These are phyloP conservation scores for Scolecobasidium constrictum DNA, from an alignment of 2,329 filamentous ascomycete species.

Conservation along the genomic window DNA sequence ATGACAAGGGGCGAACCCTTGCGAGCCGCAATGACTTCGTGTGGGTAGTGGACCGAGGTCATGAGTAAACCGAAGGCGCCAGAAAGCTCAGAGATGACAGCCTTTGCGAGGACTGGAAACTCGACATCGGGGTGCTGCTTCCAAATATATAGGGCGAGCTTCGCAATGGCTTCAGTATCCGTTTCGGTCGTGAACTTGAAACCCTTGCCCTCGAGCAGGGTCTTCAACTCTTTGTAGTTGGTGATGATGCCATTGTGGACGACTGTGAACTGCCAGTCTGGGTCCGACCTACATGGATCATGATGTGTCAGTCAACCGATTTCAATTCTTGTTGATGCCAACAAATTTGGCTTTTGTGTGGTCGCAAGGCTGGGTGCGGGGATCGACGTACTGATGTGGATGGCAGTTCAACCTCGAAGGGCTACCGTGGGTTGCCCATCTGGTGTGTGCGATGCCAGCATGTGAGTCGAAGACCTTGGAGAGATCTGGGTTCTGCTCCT, in stretches of 20 bases:
- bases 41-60: slow-evolving; percentile 97
- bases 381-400: slow-evolving; percentile 72
- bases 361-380: too few relatives aligned
- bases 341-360: too few relatives aligned
- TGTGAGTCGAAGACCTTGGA: slow-evolving; percentile 96
- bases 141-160: slow-evolving; percentile 96
- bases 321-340: too few relatives aligned
- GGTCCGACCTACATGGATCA: slow-evolving; percentile 65
- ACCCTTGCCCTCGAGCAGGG: slow-evolving; percentile 83
- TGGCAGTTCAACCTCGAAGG: slow-evolving; percentile 96
- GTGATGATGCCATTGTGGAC: slow-evolving; percentile 99
- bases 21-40: slow-evolving; percentile 93
- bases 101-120: slow-evolving; percentile 94
- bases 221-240: slow-evolving; percentile 99
- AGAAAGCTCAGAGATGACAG: slow-evolving; percentile 95
- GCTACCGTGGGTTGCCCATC: slow-evolving; percentile 95
- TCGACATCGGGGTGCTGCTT: slow-evolving; percentile 88
- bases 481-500: slow-evolving; percentile 69
- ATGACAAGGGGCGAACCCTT: slow-evolving; percentile 98
- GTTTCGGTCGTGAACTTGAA: slow-evolving; percentile 99
- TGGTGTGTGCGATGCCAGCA: slow-evolving; percentile 95
- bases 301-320: too few relatives aligned
- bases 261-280: slow-evolving; percentile 89
- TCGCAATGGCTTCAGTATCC: slow-evolving; percentile 98
- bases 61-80: slow-evolving; percentile 94